phyloP scores from a whole-genome alignment of 495 filamentous ascomycete genomes.

The Haplographium delicatum region DNA sequence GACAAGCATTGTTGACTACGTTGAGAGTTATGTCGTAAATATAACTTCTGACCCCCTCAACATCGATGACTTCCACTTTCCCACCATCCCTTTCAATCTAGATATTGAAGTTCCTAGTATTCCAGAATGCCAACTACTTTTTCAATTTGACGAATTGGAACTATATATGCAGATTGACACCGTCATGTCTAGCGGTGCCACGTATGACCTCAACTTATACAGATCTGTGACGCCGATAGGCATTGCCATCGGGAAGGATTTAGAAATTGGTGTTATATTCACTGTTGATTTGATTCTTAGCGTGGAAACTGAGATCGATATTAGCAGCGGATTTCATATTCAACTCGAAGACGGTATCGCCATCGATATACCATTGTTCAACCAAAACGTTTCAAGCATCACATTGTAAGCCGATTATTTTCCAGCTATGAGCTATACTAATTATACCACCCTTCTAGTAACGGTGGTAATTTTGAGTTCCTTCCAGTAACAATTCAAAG shows the following conservation, averaged over 20 bases:
- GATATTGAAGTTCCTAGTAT: slow-evolving; percentile 37
- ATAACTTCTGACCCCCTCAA: slow-evolving; percentile 18
- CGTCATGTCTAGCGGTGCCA: slow-evolving; percentile 34
- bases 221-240: slow-evolving; percentile 39
- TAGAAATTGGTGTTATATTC: slow-evolving; percentile 39
- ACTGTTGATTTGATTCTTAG: slow-evolving; percentile 44
- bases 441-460: slow-evolving; percentile 10
- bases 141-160: slow-evolving; percentile 47
- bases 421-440: too few relatives aligned
- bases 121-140: slow-evolving; percentile 35
- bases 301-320: slow-evolving; percentile 39
- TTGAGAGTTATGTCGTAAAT: slow-evolving; percentile 15
- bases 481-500: slow-evolving; percentile 45
- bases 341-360: slow-evolving; percentile 41
- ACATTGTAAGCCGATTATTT: slow-evolving; percentile 28
- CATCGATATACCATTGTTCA: slow-evolving; percentile 40
- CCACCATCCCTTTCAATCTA: slow-evolving; percentile 31
- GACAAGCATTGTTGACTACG: slow-evolving; percentile 6
- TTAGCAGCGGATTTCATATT: slow-evolving; percentile 48
- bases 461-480: slow-evolving; percentile 51
- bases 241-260: slow-evolving; percentile 23
- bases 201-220: slow-evolving; percentile 45
- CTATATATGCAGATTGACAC: slow-evolving; percentile 47
- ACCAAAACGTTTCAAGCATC: slow-evolving; percentile 38
- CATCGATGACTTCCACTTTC: slow-evolving; percentile 30